These are phyloP conservation scores for Starmerella lactis-condensi DNA, from an alignment of 805 yeast species.

Conservation along the genomic window DNA sequence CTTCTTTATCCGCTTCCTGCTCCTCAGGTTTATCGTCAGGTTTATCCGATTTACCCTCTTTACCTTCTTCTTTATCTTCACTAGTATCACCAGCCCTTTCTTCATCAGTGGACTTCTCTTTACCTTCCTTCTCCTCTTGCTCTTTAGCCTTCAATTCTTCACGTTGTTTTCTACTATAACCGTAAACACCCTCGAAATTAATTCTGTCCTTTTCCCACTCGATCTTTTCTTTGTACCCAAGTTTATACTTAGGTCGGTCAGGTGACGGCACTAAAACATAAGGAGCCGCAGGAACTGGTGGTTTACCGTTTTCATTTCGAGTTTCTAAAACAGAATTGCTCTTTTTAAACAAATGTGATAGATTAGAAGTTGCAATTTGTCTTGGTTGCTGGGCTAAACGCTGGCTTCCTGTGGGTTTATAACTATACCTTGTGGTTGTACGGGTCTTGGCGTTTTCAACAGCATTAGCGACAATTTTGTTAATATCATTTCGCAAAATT, in stretches of 20 bases:
- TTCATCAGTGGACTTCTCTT: too few species aligned
- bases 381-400: conserved; percentile 11
- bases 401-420: neutral
- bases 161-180: too few species aligned
- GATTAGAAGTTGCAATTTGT: conserved; percentile 12
- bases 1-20: neutral
- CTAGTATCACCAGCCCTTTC: neutral
- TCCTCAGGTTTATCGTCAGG: neutral
- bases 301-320: conserved; percentile 8
- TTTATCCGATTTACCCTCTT: neutral
- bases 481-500: conserved; percentile 24
- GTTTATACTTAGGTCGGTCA: conserved; percentile 12
- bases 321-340: conserved; percentile 14
- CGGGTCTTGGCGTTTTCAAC: conserved; percentile 10
- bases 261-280: conserved; percentile 15
- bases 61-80: neutral
- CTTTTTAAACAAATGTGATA: conserved; percentile 12
- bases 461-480: conserved; percentile 7
- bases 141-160: too few species aligned
- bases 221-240: conserved; percentile 1
- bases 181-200: too few species aligned
- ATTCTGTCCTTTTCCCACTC: neutral
- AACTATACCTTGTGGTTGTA: conserved; percentile 1
- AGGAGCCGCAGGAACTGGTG: conserved; percentile 13
- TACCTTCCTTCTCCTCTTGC: too few species aligned